Percentiles rank a stretch among this genome's conserved stretches.
phyloP scores from a whole-genome alignment of 306 rosid genomes.

The Begonia masoniana region DNA sequence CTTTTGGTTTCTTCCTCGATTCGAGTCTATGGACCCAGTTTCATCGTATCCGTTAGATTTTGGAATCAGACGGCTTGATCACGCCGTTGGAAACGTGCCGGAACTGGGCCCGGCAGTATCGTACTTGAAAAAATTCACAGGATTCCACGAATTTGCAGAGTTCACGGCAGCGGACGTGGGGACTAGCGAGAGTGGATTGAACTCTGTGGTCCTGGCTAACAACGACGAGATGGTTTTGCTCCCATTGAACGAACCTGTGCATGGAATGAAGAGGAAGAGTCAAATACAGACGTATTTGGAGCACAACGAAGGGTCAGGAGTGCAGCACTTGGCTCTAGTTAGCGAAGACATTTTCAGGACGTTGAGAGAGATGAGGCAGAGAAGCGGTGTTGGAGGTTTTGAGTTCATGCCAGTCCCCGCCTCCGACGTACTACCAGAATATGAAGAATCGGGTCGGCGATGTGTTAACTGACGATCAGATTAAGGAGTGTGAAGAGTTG shows the following conservation, averaged over 20 bases:
- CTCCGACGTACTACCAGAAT: conserved; percentile 69
- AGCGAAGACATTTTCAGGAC: conserved; percentile 56
- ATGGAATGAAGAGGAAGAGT: conserved; percentile 79
- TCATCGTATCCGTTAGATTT: conserved; percentile 42
- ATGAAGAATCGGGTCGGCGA: conserved; percentile 55
- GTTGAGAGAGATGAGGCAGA: conserved; percentile 64
- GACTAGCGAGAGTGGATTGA: conserved; percentile 79
- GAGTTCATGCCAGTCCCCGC: conserved; percentile 94
- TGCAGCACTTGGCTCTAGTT: conserved; percentile 70
- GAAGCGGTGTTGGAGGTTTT: conserved; percentile 61
- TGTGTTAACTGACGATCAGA: conserved; percentile 60
- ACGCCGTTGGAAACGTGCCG: conserved; percentile 85
- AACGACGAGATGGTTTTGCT: conserved; percentile 65
- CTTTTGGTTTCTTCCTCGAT: conserved; percentile 52
- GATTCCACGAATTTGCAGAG: conserved; percentile 93
- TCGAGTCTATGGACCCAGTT: conserved; percentile 30
- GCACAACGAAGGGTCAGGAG: conserved; percentile 87
- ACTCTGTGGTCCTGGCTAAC: conserved; percentile 62
- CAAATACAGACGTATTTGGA: conserved; percentile 88
- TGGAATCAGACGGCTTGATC: conserved; percentile 68
- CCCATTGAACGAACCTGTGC: conserved; percentile 82
- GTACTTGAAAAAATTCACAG: conserved; percentile 49
- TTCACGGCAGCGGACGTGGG: conserved; percentile 92
- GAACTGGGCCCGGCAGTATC: conserved; percentile 30
- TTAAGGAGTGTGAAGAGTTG: conserved; percentile 68